These are phyloP conservation scores for Alternaria solani DNA, from an alignment of 2,329 filamentous ascomycete species.

Conservation along the genomic window DNA sequence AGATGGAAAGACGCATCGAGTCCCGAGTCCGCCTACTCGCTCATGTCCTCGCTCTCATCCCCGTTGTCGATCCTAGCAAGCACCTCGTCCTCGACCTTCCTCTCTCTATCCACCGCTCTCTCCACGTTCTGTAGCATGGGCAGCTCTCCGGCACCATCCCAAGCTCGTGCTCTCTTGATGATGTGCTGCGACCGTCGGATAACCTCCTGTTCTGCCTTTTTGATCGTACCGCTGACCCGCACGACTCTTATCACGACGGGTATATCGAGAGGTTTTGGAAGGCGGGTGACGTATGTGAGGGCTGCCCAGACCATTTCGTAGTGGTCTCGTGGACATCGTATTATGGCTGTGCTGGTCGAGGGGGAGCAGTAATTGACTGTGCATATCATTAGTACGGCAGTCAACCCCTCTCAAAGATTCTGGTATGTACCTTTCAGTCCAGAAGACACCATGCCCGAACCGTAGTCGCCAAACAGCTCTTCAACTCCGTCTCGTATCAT, in stretches of 20 bases:
- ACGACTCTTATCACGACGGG: conserved; percentile 85
- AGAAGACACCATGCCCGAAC: conserved; percentile 75
- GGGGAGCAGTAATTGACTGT: conserved; percentile 90
- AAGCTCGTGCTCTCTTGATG: conserved; percentile 71
- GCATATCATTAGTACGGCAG: background rate
- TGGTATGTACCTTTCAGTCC: conserved; percentile 68
- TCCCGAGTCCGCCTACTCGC: conserved; percentile 16
- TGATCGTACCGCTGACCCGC: conserved; percentile 89
- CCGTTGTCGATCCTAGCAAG: conserved; percentile 25
- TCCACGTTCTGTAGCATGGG: conserved; percentile 32
- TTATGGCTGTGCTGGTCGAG: conserved; percentile 93
- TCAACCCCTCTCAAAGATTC: background rate
- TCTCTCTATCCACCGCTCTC: conserved; percentile 34
- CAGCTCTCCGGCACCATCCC: conserved; percentile 20
- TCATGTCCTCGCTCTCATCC: conserved; percentile 32
- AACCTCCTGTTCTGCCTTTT: conserved; percentile 89
- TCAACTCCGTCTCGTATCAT: conserved; percentile 61
- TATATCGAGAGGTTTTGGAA: conserved; percentile 68
- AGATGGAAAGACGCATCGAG: background rate
- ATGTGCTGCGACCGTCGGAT: conserved; percentile 77
- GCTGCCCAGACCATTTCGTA: conserved; percentile 91
- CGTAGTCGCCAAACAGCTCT: conserved; percentile 76
- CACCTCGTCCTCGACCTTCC: conserved; percentile 25
- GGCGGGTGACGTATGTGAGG: conserved; percentile 76
- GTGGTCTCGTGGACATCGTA: conserved; percentile 81